These are phyloP conservation scores for Pyricularia sp. DNA, from an alignment of 2,329 filamentous ascomycete genomes.

Conservation along the genomic window DNA sequence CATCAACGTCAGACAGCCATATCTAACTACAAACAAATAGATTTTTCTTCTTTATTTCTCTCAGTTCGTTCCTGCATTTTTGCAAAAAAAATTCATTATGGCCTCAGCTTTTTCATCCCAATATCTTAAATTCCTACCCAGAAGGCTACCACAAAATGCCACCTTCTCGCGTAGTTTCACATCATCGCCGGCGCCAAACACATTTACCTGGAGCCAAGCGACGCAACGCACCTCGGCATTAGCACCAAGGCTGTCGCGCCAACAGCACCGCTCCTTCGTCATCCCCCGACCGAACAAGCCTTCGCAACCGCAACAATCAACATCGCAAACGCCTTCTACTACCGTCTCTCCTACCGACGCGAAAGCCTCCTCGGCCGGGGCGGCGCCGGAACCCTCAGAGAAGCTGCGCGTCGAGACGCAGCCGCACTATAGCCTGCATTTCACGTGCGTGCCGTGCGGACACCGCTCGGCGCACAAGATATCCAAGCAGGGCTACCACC, in stretches of 20 bases:
- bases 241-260: background rate
- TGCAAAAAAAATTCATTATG: background rate
- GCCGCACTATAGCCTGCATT: conserved; percentile 78
- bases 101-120: background rate
- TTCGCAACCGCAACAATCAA: background rate
- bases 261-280: background rate
- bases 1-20: background rate
- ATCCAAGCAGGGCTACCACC: conserved; percentile 91
- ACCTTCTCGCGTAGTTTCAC: background rate
- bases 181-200: background rate
- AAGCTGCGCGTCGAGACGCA: conserved; percentile 24
- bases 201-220: background rate
- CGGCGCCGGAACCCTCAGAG: conserved; percentile 16
- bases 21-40: background rate
- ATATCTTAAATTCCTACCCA: background rate
- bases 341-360: conserved; percentile 1
- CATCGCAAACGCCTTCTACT: background rate
- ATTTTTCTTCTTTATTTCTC: background rate
- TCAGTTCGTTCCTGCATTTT: background rate
- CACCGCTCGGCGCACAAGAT: conserved; percentile 74
- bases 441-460: conserved; percentile 84
- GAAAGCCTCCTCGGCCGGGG: conserved; percentile 5
- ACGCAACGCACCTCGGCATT: background rate
- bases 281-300: background rate
- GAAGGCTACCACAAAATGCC: background rate